phyloP scores from a whole-genome alignment of 306 rosid genomes.

The Gynostemma pentaphyllum region DNA sequence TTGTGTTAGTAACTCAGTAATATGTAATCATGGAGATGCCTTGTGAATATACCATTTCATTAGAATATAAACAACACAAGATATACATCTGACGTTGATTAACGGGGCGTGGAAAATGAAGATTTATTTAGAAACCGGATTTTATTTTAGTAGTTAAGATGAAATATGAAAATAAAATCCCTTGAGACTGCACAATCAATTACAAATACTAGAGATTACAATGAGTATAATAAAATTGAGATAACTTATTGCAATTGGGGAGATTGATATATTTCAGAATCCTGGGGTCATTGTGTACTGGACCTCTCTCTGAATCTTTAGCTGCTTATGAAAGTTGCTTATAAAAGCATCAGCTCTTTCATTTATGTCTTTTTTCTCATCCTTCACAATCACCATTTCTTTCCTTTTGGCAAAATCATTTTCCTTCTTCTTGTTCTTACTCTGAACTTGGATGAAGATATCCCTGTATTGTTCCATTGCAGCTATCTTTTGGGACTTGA shows the following conservation, averaged over 20 bases:
- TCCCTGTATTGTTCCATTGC: conserved; percentile 37
- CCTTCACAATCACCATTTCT: background rate
- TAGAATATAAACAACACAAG: conserved; percentile 1
- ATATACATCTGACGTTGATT: background rate
- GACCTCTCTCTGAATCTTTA: conserved; percentile 40
- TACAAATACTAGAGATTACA: no score
- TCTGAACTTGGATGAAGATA: conserved; percentile 11
- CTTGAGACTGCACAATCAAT: no score
- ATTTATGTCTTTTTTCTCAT: conserved; percentile 30
- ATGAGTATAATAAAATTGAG: no score
- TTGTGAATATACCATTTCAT: conserved; percentile 37
- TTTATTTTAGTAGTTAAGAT: no score
- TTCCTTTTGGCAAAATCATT: conserved; percentile 9
- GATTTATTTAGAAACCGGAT: no score
- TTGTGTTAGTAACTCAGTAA: conserved; percentile 28
- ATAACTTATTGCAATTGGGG: background rate
- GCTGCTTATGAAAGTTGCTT: conserved; percentile 42
- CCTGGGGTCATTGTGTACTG: conserved; percentile 27
- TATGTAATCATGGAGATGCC: conserved; percentile 33
- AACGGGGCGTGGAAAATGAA: no score
- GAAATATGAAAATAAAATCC: no score
- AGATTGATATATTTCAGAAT: conserved; percentile 13
- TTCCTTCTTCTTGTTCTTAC: conserved; percentile 9
- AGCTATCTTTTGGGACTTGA: conserved; percentile 2
- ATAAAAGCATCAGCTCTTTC: conserved; percentile 50